Percentiles rank a stretch among this genome's conserved stretches.
Conservation (phyloP, 345 rosid genomes). For the Arabis alpina region DNA sequence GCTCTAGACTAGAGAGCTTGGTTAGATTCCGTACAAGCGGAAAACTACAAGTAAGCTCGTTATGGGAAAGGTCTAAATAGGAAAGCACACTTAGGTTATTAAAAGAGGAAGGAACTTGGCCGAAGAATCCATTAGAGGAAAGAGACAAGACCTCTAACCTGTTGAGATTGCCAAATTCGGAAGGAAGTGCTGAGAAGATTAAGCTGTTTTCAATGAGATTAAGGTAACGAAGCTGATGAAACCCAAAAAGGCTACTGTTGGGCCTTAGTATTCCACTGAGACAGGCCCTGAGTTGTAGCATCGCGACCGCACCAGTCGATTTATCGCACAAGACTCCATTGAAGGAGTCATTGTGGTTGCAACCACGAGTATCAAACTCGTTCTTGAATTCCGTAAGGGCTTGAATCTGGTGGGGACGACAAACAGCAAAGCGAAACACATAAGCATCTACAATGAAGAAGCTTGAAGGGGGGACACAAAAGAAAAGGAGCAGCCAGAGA, state of each 20-base stretch:
- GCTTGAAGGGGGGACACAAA: no score
- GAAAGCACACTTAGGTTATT: not conserved
- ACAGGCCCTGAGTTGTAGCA: not conserved
- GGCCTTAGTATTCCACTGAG: constrained; percentile 17
- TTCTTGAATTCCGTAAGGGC: no score
- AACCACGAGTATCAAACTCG: no score
- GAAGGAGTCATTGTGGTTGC: not conserved
- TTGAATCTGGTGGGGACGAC: no score
- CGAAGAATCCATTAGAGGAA: no score
- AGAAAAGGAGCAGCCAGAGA: no score
- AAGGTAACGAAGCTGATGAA: constrained; percentile 13
- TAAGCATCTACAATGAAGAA: no score
- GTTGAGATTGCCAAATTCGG: constrained; percentile 26
- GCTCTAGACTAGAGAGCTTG: not conserved
- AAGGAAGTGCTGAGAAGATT: constrained; percentile 12
- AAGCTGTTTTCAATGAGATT: not conserved
- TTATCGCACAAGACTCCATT: constrained; percentile 25
- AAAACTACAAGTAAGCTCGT: not conserved
- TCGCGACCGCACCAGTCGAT: not conserved
- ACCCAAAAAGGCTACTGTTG: constrained; percentile 25
- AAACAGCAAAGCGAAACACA: no score
- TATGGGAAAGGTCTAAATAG: not conserved
- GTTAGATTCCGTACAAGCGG: not conserved
- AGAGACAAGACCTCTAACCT: not conserved
- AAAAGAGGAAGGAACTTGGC: not conserved